Percentiles rank a stretch among this genome's conserved stretches.
Conservation (phyloP, 2,329 filamentous ascomycete species). For the Fusarium pseudonygamai region DNA sequence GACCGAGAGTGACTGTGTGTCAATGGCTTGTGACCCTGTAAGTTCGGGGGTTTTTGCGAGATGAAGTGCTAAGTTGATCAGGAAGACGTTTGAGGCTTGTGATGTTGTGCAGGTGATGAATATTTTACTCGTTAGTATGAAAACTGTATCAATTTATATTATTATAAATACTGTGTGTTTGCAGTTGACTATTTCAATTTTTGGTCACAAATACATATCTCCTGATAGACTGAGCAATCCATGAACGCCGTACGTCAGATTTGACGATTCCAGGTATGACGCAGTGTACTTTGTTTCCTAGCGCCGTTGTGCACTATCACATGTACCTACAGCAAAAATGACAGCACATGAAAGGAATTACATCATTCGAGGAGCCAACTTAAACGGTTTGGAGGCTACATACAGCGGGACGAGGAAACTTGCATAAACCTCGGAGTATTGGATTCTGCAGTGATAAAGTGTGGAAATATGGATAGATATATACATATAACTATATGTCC, state of each 20-base stretch:
- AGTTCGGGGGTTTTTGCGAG: constrained; percentile 8
- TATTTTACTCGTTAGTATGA: constrained; percentile 11
- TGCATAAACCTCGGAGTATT: not conserved
- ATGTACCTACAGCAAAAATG: constrained; percentile 25
- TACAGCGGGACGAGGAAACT: not conserved
- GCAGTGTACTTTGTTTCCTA: constrained; percentile 12
- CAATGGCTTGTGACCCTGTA: constrained; percentile 45
- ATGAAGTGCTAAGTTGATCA: constrained; percentile 25
- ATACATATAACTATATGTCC: not conserved
- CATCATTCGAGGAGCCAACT: constrained; percentile 25
- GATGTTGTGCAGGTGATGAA: constrained; percentile 38
- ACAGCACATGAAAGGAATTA: constrained; percentile 21
- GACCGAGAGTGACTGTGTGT: constrained; percentile 40
- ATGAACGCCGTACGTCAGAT: not conserved
- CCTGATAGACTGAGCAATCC: not conserved
- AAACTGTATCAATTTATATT: not conserved
- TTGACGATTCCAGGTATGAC: constrained; percentile 21
- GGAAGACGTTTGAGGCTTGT: constrained; percentile 13
- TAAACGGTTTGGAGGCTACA: not conserved
- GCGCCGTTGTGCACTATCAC: constrained; percentile 10
- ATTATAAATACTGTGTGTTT: constrained; percentile 5
- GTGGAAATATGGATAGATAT: not conserved
- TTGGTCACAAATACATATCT: not conserved
- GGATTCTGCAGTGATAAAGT: not conserved
- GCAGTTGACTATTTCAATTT: not conserved